Evolutionary conservation across 2,329 filamentous ascomycete species (phyloP), one percentile per base, ranked within the genome.

Genomic region (Lachnellula willkommii): DNA sequence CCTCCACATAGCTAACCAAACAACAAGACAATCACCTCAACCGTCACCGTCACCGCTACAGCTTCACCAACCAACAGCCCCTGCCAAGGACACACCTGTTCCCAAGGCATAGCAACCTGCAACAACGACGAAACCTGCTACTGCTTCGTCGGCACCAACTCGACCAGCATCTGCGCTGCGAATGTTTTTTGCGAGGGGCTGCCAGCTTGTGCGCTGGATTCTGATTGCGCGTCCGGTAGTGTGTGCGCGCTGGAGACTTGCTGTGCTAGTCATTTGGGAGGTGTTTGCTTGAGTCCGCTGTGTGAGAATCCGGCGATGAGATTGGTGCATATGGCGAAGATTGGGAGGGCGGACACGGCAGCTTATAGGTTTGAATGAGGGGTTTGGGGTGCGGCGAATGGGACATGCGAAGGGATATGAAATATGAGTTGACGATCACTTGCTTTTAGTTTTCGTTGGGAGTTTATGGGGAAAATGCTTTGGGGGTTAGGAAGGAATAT

Each of bases 231-330:
- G 6, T 22, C 4, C 11, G 61, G 61, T 3, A 60, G 53, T 45
- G 57, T 62, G 11, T 66, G 64, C 50, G 64, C 60, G 0, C 37
- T 64, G 9, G 53, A 60, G 15, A 63, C 62, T 15, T 66, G 64
- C 43, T 66, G 53, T 26, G 14, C 36, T 2, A 22, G 15, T 22
- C 8, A 40, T 36, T n/a, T 24, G 14, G 26, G 15, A 12, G 53
- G 63, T 35, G 55, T 63, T 17, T 65, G 62, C 53, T 47, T 65
- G 7, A 42, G 37, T 37, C 56, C 58, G 9, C 12, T 47, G 2
- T 65, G 63, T 54, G 53, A 53, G 1, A 64, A 62, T 53, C 60
- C 54, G 7, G 50, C 58, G 7, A 35, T 11, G 37, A 61, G 51
- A 17, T 53, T 65, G 50, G 47, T 50, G 47, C 50, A 32, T 14